Conservation (phyloP, 192 early-diverging fungal species). For the Podila horticola region DNA sequence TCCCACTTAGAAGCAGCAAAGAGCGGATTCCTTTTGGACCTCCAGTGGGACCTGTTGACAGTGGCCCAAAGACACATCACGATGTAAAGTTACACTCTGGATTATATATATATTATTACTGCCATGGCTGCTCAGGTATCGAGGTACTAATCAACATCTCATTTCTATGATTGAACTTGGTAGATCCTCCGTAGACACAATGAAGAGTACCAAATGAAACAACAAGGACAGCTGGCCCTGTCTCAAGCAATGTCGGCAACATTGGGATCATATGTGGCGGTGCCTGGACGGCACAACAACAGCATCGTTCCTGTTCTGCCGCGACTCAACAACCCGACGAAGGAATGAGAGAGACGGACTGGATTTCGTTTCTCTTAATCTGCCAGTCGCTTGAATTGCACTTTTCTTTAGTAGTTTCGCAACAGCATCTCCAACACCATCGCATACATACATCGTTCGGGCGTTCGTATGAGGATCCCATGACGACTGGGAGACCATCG, state of each 20-base stretch:
- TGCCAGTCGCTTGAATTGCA: too few species aligned
- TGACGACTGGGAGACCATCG: too few species aligned
- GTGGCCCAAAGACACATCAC: conserved; percentile 38
- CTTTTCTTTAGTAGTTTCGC: too few species aligned
- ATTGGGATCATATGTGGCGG: conserved; percentile 23
- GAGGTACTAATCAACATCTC: neutral
- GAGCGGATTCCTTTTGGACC: conserved; percentile 34
- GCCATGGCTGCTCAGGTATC: too few species aligned
- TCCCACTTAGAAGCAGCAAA: neutral
- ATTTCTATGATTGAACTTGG: neutral
- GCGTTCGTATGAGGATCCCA: too few species aligned
- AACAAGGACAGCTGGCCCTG: conserved; percentile 11
- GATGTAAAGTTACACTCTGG: conserved; percentile 10
- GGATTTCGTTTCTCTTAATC: too few species aligned
- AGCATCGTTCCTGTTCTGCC: conserved; percentile 29
- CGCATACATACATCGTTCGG: too few species aligned
- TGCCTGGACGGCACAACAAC: conserved; percentile 29
- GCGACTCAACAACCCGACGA: conserved; percentile 13
- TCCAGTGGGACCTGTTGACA: conserved; percentile 27
- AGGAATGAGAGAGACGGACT: too few species aligned
- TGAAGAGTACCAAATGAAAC: conserved; percentile 33
- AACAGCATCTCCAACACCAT: too few species aligned
- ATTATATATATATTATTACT: too few species aligned
- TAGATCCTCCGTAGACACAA: conserved; percentile 40
- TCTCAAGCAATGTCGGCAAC: conserved; percentile 19